These are phyloP conservation scores for Pseudocercospora vitis DNA, from an alignment of 2,329 filamentous ascomycete genomes.

Conservation along the genomic window DNA sequence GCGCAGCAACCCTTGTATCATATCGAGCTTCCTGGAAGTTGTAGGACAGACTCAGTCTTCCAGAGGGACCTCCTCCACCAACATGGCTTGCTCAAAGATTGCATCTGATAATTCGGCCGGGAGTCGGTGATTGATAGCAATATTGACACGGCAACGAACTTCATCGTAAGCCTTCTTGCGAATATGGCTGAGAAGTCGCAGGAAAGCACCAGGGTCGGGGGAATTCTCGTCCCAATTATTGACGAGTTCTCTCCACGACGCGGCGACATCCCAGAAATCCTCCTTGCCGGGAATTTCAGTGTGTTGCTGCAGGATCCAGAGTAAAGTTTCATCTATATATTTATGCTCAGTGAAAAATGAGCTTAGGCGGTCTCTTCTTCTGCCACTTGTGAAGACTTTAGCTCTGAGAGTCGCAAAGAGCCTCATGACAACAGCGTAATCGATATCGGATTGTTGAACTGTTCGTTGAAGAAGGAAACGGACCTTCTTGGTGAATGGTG, in stretches of 20 bases:
- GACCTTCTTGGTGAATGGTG: constrained; percentile 1
- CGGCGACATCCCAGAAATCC: constrained; percentile 7
- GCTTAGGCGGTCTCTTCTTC: background rate
- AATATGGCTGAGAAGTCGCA: background rate
- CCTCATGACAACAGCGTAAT: background rate
- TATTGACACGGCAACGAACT: background rate
- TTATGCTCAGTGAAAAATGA: background rate
- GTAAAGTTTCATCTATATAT: constrained; percentile 7
- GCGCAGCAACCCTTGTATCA: background rate
- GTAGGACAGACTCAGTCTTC: background rate
- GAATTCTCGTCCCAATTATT: background rate
- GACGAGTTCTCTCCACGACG: constrained; percentile 2
- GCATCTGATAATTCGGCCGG: constrained; percentile 10
- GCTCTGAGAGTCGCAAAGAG: constrained; percentile 2
- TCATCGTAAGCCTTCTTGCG: constrained; percentile 2
- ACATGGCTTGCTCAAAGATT: constrained; percentile 9
- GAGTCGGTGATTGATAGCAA: constrained; percentile 1
- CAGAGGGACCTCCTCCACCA: constrained; percentile 9
- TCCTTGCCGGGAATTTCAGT: background rate
- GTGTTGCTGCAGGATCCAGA: constrained; percentile 5
- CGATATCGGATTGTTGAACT: background rate
- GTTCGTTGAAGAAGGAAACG: constrained; percentile 1
- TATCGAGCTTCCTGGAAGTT: background rate
- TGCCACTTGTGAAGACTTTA: background rate
- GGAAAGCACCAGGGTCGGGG: background rate